Evolutionary conservation across 495 filamentous ascomycete species (phyloP).

Genomic region (Aspergillus steynii): DNA sequence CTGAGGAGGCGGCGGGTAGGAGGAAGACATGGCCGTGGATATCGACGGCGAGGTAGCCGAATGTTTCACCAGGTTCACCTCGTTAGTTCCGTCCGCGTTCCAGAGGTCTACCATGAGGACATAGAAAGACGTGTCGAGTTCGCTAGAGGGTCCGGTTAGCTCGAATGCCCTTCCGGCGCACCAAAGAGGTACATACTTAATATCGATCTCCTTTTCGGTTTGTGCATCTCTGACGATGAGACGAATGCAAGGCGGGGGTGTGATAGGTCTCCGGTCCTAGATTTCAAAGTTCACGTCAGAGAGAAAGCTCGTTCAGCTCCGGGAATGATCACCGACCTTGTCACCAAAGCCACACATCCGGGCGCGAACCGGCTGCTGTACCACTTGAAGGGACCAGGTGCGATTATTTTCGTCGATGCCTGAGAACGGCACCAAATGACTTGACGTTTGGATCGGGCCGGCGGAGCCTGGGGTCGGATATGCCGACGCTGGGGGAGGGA

Average conservation of each 20-base stretch:
- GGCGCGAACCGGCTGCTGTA: conserved; percentile 90
- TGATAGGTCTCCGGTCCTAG: conserved; percentile 93
- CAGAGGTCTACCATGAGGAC: conserved; percentile 93
- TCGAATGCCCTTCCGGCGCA: not conserved
- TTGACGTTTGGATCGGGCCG: conserved; percentile 32
- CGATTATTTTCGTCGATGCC: conserved; percentile 45
- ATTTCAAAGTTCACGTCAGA: conserved; percentile 1
- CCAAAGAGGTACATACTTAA: conserved; percentile 61
- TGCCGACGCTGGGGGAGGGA: conserved; percentile 40
- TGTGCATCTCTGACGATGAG: conserved; percentile 76
- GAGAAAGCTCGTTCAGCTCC: not conserved
- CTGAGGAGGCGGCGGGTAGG: conserved; percentile 65
- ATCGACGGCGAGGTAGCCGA: conserved; percentile 88
- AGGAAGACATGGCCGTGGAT: conserved; percentile 75
- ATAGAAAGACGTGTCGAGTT: conserved; percentile 84
- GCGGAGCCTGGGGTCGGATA: conserved; percentile 42
- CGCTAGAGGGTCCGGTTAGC: conserved; percentile 37
- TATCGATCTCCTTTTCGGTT: conserved; percentile 85
- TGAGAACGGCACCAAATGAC: conserved; percentile 40
- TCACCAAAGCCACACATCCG: conserved; percentile 99
- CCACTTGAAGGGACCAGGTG: conserved; percentile 71
- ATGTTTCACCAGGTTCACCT: conserved; percentile 93
- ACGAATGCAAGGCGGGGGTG: conserved; percentile 88
- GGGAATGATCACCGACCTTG: conserved; percentile 59
- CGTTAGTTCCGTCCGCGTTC: conserved; percentile 76